phyloP scores from a whole-genome alignment of 495 filamentous ascomycete species.

The Aspergillus sclerotioniger region DNA sequence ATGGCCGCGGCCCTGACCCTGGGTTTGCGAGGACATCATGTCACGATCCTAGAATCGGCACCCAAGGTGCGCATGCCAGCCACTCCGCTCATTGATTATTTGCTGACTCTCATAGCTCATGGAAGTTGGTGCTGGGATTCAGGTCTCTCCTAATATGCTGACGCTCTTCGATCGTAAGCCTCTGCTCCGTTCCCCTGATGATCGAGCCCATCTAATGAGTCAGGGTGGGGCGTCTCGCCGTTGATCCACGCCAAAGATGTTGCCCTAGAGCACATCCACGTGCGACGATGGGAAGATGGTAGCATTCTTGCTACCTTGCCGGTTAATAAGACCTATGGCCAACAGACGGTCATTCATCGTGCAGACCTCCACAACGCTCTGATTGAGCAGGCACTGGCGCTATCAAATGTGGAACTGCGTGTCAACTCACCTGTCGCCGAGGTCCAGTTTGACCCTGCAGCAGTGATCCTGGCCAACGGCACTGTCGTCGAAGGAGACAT shows the following conservation, averaged over 20 bases:
- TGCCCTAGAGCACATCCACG: slow-evolving; percentile 40
- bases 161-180: slow-evolving; percentile 61
- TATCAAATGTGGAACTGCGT: slow-evolving; percentile 37
- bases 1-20: slow-evolving; percentile 62
- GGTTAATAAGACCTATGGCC: slow-evolving; percentile 42
- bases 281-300: slow-evolving; percentile 44
- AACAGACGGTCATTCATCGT: slow-evolving; percentile 44
- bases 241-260: slow-evolving; percentile 40
- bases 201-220: slow-evolving; percentile 5
- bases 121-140: slow-evolving; percentile 77
- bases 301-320: slow-evolving; percentile 36
- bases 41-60: slow-evolving; percentile 39
- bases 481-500: slow-evolving; percentile 37
- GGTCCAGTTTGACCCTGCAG: slow-evolving; percentile 30
- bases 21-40: slow-evolving; percentile 50
- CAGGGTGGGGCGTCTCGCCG: slow-evolving; percentile 45
- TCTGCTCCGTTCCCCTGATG: background rate
- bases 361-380: slow-evolving; percentile 46
- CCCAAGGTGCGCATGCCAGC: slow-evolving; percentile 26
- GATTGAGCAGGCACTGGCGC: slow-evolving; percentile 33
- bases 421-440: slow-evolving; percentile 33
- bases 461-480: slow-evolving; percentile 36
- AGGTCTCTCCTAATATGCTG: slow-evolving; percentile 75
- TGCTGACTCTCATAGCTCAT: slow-evolving; percentile 29
- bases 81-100: background rate